These are phyloP conservation scores for Suillus placidus DNA, from an alignment of 768 basidiomycete species.

Conservation along the genomic window DNA sequence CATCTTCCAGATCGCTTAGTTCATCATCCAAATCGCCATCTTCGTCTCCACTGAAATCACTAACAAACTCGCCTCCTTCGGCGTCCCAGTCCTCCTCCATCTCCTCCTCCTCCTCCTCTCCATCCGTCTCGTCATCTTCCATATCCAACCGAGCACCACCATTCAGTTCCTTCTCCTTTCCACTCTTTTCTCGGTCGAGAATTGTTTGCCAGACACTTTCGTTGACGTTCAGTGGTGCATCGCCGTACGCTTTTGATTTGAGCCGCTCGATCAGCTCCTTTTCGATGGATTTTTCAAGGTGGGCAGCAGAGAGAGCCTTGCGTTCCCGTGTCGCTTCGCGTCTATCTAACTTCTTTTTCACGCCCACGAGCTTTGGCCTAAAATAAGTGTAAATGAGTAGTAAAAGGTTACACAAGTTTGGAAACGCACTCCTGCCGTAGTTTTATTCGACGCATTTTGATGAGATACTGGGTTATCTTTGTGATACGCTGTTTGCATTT, in stretches of 20 bases:
- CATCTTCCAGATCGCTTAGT: slow-evolving; percentile 71
- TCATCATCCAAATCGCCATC: slow-evolving; percentile 40
- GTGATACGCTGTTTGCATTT: slow-evolving; percentile 99
- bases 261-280: slow-evolving; percentile 95
- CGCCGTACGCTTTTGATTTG: slow-evolving; percentile 96
- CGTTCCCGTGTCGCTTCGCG: slow-evolving; percentile 91
- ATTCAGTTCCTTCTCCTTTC: slow-evolving; percentile 46
- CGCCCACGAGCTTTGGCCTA: slow-evolving; percentile 90
- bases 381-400: not conserved
- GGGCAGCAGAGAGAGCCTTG: slow-evolving; percentile 95
- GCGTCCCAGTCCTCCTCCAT: slow-evolving; percentile 55
- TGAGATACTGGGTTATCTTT: slow-evolving; percentile 98
- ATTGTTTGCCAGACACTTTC: slow-evolving; percentile 95
- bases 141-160: slow-evolving; percentile 43
- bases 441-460: slow-evolving; percentile 94
- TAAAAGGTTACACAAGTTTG: not conserved
- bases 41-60: slow-evolving; percentile 57
- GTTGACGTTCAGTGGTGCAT: slow-evolving; percentile 96
- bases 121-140: slow-evolving; percentile 58
- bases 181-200: slow-evolving; percentile 75
- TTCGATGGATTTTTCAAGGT: slow-evolving; percentile 92
- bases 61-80: slow-evolving; percentile 55
- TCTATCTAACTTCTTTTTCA: slow-evolving; percentile 96
- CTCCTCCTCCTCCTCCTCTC: slow-evolving; percentile 51
- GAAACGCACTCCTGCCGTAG: slow-evolving; percentile 78